These are phyloP conservation scores for Kickxella alabastrina DNA, from an alignment of 192 early-diverging fungal species.

Conservation along the genomic window DNA sequence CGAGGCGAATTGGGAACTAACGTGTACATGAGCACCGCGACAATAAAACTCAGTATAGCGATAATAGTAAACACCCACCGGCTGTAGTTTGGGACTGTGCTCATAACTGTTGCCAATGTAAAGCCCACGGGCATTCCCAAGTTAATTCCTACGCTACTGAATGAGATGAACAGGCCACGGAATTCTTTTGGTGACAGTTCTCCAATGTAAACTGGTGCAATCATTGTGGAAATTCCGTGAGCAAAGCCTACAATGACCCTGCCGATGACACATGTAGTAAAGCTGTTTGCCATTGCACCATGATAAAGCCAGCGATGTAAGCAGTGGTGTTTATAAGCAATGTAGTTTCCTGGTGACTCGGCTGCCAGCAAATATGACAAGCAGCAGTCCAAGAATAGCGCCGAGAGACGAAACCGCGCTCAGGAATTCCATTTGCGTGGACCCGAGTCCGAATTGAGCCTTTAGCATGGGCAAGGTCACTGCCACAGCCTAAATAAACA, in stretches of 20 bases:
- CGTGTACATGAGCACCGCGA: constrained; percentile 4
- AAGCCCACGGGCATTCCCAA: constrained; percentile 21
- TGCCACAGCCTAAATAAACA: constrained; percentile 11
- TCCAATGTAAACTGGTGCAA: constrained; percentile 28
- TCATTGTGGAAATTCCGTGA: constrained; percentile 22
- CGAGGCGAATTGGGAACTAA: constrained; percentile 33
- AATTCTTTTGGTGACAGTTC: constrained; percentile 32
- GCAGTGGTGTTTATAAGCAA: constrained; percentile 7
- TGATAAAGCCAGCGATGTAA: constrained; percentile 10
- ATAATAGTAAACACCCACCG: constrained; percentile 16
- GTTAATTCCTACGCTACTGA: constrained; percentile 21
- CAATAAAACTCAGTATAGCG: constrained; percentile 4
- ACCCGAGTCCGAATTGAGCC: background rate
- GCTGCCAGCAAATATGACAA: constrained; percentile 6
- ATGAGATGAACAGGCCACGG: constrained; percentile 27
- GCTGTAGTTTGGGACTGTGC: background rate
- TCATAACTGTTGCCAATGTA: constrained; percentile 7
- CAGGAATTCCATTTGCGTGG: constrained; percentile 21
- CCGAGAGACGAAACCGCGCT: constrained; percentile 22
- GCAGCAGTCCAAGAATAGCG: constrained; percentile 20
- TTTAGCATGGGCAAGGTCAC: constrained; percentile 14
- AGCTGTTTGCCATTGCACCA: constrained; percentile 13
- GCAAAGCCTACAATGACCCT: constrained; percentile 19
- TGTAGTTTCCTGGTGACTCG: constrained; percentile 8
- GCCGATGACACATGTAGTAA: constrained; percentile 11